A percentile compares a stretch with the other conserved stretches of the same genome.
Conservation (phyloP, 2,329 filamentous ascomycete species). For the Elsinoe perseae region DNA sequence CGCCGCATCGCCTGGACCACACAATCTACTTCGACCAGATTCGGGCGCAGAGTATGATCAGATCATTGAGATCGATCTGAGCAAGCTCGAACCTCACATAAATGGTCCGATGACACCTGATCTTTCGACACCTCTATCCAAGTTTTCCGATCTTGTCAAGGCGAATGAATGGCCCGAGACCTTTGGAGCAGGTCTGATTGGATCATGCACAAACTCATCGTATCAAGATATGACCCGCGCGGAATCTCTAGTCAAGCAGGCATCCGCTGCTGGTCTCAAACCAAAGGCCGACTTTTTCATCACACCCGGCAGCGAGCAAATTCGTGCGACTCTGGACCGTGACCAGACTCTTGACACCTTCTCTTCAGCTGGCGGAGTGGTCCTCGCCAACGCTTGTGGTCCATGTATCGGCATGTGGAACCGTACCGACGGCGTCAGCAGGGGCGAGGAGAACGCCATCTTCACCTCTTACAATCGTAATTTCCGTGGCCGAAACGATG, state of each 20-base stretch:
- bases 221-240: conserved; percentile 93
- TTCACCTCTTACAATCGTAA: conserved; percentile 98
- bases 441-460: conserved; percentile 87
- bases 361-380: conserved; percentile 72
- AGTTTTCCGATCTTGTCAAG: conserved; percentile 91
- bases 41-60: conserved; percentile 88
- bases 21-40: conserved; percentile 68
- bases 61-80: conserved; percentile 91
- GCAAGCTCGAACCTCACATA: conserved; percentile 91
- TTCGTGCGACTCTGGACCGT: conserved; percentile 84
- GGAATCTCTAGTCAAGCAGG: conserved; percentile 87
- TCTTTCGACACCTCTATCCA: conserved; percentile 93
- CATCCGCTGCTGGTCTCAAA: conserved; percentile 77
- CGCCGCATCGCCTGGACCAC: conserved; percentile 49
- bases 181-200: conserved; percentile 92
- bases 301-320: conserved; percentile 93
- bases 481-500: conserved; percentile 94
- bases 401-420: conserved; percentile 95
- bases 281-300: conserved; percentile 90
- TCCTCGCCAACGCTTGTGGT: conserved; percentile 89
- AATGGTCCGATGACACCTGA: conserved; percentile 99
- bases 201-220: conserved; percentile 92
- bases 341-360: conserved; percentile 84
- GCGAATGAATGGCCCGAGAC: conserved; percentile 94
- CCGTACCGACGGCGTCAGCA: conserved; percentile 73